These are phyloP conservation scores for Mycena pura DNA, from an alignment of 768 basidiomycete species.

Conservation along the genomic window DNA sequence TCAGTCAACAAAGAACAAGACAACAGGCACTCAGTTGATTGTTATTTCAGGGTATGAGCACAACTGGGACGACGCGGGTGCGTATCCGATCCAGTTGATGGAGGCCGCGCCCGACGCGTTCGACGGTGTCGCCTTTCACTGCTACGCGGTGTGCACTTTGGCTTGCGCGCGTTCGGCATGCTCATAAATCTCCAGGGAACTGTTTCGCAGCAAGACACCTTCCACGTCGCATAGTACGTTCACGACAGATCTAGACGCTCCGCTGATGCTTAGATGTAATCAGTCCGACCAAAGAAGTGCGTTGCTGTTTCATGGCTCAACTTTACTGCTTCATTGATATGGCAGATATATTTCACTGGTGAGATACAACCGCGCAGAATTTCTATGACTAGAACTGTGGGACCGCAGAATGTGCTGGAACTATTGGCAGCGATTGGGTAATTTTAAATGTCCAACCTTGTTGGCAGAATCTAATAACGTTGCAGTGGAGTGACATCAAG, in stretches of 20 bases:
- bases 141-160: constrained; percentile 52
- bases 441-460: constrained; percentile 1
- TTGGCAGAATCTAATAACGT: neutral
- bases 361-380: neutral
- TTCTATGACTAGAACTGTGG: neutral
- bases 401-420: constrained; percentile 66
- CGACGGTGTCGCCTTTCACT: constrained; percentile 75
- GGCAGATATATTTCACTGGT: constrained; percentile 53
- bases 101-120: constrained; percentile 61
- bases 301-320: neutral
- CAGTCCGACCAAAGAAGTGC: constrained; percentile 18
- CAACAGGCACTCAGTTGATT: neutral
- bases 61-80: constrained; percentile 73
- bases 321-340: neutral
- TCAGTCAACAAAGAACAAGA: neutral
- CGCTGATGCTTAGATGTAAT: neutral
- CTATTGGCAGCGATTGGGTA: constrained; percentile 68
- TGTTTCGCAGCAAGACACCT: constrained; percentile 59
- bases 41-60: constrained; percentile 53
- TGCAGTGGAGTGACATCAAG: constrained; percentile 74
- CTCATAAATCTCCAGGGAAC: constrained; percentile 41
- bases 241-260: neutral
- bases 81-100: constrained; percentile 73
- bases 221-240: constrained; percentile 53
- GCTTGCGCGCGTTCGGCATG: neutral